Evolutionary conservation across 2,329 filamentous ascomycete species (phyloP).

Genomic region (Thyridium curvatum): DNA sequence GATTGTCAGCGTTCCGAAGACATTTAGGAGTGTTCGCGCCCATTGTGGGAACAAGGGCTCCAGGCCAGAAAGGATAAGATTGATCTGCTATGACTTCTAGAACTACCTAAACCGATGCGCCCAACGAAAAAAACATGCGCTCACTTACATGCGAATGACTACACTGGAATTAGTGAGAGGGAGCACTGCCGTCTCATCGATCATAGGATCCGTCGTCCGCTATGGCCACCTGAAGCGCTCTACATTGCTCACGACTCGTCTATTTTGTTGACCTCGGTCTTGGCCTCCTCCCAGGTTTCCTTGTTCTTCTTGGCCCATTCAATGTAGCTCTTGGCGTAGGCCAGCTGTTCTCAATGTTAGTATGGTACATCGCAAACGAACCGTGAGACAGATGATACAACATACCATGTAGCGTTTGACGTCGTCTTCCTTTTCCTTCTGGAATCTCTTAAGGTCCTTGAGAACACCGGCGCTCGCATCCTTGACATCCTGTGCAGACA

Average conservation of each 20-base stretch:
- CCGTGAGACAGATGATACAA: conserved; percentile 6
- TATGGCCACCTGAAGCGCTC: too few species aligned
- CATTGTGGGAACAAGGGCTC: too few species aligned
- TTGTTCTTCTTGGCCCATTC: conserved; percentile 91
- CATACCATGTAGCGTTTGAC: conserved; percentile 91
- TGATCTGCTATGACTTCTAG: too few species aligned
- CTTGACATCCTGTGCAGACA: conserved; percentile 84
- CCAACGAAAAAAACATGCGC: too few species aligned
- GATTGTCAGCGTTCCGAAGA: too few species aligned
- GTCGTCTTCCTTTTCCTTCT: conserved; percentile 92
- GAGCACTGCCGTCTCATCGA: too few species aligned
- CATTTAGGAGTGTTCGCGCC: too few species aligned
- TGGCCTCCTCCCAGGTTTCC: conserved; percentile 89
- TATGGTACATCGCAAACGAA: conserved; percentile 5
- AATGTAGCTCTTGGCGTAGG: conserved; percentile 86
- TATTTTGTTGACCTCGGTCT: conserved; percentile 83
- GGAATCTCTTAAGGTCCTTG: conserved; percentile 86
- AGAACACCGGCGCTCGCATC: conserved; percentile 86
- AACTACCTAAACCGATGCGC: too few species aligned
- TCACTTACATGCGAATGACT: too few species aligned
- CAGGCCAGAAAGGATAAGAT: too few species aligned
- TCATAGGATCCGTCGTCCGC: too few species aligned
- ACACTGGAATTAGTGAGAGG: too few species aligned
- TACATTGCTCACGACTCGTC: conserved; percentile 42
- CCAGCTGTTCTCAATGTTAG: conserved; percentile 52